Conservation (phyloP, 768 basidiomycete species). For the Lanmaoa rubissima region DNA sequence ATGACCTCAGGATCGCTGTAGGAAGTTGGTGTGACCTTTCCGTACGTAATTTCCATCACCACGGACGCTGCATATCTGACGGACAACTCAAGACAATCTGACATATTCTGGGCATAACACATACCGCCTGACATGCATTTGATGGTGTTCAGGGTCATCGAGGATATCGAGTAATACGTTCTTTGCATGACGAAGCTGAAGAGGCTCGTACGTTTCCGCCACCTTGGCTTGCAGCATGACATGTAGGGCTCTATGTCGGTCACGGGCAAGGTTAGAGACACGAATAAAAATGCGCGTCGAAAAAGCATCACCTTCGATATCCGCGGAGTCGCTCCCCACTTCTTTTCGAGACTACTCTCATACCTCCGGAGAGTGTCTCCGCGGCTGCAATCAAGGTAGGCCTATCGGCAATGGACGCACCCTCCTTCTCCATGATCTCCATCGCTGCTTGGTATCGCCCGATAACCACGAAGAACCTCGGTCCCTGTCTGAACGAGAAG, state of each 20-base stretch:
- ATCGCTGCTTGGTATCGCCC: slow-evolving; percentile 9
- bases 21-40: slow-evolving; percentile 5
- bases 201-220: slow-evolving; percentile 3
- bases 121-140: slow-evolving; percentile 5
- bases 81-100: background rate
- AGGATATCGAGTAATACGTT: slow-evolving; percentile 3
- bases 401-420: slow-evolving; percentile 4
- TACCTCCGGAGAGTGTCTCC: slow-evolving; percentile 5
- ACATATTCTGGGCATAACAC: background rate
- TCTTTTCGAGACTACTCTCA: slow-evolving; percentile 3
- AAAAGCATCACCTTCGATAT: background rate
- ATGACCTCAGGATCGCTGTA: slow-evolving; percentile 8
- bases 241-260: background rate
- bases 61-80: slow-evolving; percentile 6
- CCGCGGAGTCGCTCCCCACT: background rate
- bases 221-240: slow-evolving; percentile 1
- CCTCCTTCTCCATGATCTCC: slow-evolving; percentile 14
- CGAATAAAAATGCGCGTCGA: background rate
- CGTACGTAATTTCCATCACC: background rate
- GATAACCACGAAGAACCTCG: slow-evolving; percentile 3
- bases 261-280: background rate
- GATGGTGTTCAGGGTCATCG: slow-evolving; percentile 4
- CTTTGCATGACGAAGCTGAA: slow-evolving; percentile 5
- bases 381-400: slow-evolving; percentile 1
- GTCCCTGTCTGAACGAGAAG: slow-evolving; percentile 1